Evolutionary conservation across 805 yeast species (phyloP), one percentile per base, ranked within the genome.

Genomic region (Metschnikowia shivogae): DNA sequence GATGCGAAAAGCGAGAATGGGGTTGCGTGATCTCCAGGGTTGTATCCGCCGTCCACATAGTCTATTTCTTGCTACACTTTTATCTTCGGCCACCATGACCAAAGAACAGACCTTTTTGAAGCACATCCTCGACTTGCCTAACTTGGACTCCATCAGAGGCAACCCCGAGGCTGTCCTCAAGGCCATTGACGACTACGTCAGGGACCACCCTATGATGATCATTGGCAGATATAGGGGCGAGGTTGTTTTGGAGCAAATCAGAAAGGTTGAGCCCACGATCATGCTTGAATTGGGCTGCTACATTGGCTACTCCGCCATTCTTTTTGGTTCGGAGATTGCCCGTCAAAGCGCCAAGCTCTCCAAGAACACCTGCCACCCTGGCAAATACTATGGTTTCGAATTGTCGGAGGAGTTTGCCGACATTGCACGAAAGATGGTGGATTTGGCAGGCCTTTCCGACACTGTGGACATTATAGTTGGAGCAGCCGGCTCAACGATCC

Each of bases 241-340:
- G 41, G 42, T 59, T 10, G 55, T 65, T 9, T 35, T 53, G 33
- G 63, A 63, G 13, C 50, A 55, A 46, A 58, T 66, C 34, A 46
- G 31, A 17, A 50, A 54, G 31, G 38, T 30, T 3, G 53, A 57
- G 30, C 67, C 70, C 14, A 53, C 55, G 27, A 38, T 59, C 14
- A 54, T 63, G 61, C 46, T 65, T 29, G 72, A 65, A 39, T 52
- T 65, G 42, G 72, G 72, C 17, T 57, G 63, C 24, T 66, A 59
- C 40, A 54, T 64, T 17, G 73, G 71, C 7, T 68, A 68, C 42
- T 63, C 70, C 1, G 74, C 74, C 19, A 56, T 70, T 6, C 55
- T 59, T 27, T 67, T 68, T 45, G 67, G 63, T 4, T 52, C 52
- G 11, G 63, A 57, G 29, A 46, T 67, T 33, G 43, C 50, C 7